These are phyloP conservation scores for Pharus latifolius DNA, from an alignment of 176 grass and related monocot species.

Conservation along the genomic window DNA sequence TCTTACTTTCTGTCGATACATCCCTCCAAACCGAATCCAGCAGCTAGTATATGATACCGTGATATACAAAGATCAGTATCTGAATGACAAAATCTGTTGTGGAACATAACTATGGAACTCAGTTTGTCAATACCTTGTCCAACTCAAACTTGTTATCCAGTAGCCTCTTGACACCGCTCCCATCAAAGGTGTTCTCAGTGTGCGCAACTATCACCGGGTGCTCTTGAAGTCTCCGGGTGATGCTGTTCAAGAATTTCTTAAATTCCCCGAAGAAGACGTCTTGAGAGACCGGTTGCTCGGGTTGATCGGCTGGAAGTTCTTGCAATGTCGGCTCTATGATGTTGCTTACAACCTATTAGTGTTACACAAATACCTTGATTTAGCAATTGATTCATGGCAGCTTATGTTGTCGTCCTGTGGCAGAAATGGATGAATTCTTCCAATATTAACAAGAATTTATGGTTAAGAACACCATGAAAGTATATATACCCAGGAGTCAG, in stretches of 20 bases:
- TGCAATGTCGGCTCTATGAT: constrained; percentile 52
- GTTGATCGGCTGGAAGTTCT: constrained; percentile 22
- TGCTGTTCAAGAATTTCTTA: constrained; percentile 31
- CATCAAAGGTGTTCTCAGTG: constrained; percentile 68
- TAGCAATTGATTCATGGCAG: too few species aligned
- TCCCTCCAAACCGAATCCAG: constrained; percentile 59
- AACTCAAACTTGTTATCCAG: constrained; percentile 64
- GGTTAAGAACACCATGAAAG: neutral
- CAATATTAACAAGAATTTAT: neutral
- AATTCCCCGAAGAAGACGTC: constrained; percentile 49
- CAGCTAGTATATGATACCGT: constrained; percentile 28
- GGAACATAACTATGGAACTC: neutral
- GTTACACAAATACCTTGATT: neutral
- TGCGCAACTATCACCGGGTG: constrained; percentile 85
- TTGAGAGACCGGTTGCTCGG: constrained; percentile 32
- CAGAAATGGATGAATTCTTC: too few species aligned
- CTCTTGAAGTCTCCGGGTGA: constrained; percentile 43
- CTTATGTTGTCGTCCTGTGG: too few species aligned
- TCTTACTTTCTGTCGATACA: constrained; percentile 8
- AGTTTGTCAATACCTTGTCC: constrained; percentile 45
- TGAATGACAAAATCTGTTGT: neutral
- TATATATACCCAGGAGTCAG: constrained; percentile 58
- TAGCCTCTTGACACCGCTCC: constrained; percentile 60
- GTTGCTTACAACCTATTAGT: constrained; percentile 37
- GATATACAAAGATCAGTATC: neutral